Base-by-base conservation (phyloP, 2,329 filamentous ascomycete species). In the Graphiopsis chlorocephala region DNA sequence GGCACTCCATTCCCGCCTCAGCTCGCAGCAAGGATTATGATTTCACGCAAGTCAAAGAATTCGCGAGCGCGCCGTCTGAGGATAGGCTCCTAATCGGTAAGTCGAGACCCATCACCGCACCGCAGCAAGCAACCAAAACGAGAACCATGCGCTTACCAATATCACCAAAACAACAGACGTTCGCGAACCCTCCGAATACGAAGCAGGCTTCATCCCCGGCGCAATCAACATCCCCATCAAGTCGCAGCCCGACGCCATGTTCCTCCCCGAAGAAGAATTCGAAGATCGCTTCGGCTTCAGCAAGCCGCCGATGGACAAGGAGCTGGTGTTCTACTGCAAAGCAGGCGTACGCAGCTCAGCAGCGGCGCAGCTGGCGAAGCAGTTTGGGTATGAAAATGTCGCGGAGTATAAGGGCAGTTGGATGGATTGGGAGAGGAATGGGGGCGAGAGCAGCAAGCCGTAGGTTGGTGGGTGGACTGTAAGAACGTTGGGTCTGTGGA, bases 271-370 rank as follows among this genome's bases (percentile, higher is more conserved):
- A 0, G 90, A 91, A 14, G 93, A 97, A 68, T 98, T 98, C 74
- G 85, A 90, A 74, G 91, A 92, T 66, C 81, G 89, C 17, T 93
- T 92, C 77, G 93, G 92, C 4, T 96, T 90, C 73, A 79, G 83
- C 65, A 90, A 91, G 66, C 93, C 89, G 0, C 72, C 72, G 2
- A 81, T 80, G 66, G 82, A 86, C 52, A 72, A 76, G 57, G 77
- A 81, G 66, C 71, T 97, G 15, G 84, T 98, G 4, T 95, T 98
- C 73, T 98, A 97, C 78, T 99, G 95, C 80, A 96, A 92, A 80
- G 89, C 93, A 0, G 95, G 95, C 2, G 91, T 98, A 68, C 84
- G 95, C 74, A 92, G 91, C 71, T 82, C 84, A 53, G 86, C 90
- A 0, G 93, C 93, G 7, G 93, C 93, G 7, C 83, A 85, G 68